Evolutionary conservation across 1,139 yeast species (phyloP).

Genomic region (Candida tetrigidarum): DNA sequence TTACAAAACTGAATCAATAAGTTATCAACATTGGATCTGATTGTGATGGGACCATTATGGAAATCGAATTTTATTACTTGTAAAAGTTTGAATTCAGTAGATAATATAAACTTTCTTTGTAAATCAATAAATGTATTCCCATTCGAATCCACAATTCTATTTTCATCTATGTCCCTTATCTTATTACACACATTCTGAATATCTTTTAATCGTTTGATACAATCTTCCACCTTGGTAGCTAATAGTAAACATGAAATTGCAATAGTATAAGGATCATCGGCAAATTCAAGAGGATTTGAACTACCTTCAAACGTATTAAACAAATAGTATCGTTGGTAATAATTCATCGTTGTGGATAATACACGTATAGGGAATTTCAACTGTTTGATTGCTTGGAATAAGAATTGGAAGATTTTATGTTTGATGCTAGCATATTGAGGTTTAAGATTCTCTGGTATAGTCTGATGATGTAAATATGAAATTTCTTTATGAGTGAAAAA

Average conservation of each 20-base stretch:
- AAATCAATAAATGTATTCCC: conserved; percentile 35
- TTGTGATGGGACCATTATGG: conserved; percentile 40
- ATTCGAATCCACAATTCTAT: conserved; percentile 18
- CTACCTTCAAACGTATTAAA: conserved; percentile 59
- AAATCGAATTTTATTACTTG: conserved; percentile 81
- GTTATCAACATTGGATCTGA: conserved; percentile 56
- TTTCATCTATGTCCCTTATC: conserved; percentile 36
- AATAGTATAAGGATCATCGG: conserved; percentile 53
- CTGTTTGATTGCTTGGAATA: conserved; percentile 54
- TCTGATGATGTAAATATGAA: conserved; percentile 51
- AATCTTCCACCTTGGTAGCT: conserved; percentile 87
- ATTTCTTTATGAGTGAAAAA: conserved; percentile 63
- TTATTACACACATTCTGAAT: conserved; percentile 50
- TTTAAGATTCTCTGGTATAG: conserved; percentile 54
- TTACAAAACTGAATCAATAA: conserved; percentile 71
- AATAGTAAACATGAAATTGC: conserved; percentile 78
- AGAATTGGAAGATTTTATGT: conserved; percentile 56
- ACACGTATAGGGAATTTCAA: conserved; percentile 71
- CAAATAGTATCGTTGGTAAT: conserved; percentile 72
- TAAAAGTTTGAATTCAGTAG: conserved; percentile 69
- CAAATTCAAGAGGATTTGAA: conserved; percentile 24
- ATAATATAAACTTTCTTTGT: conserved; percentile 57
- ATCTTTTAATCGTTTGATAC: conserved; percentile 78
- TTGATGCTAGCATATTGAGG: conserved; percentile 54
- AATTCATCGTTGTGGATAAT: conserved; percentile 68